Evolutionary conservation across 1,284 basidiomycete genomes (phyloP), one percentile per base, ranked within the genome.

Genomic region (Entoloma clypeatum): DNA sequence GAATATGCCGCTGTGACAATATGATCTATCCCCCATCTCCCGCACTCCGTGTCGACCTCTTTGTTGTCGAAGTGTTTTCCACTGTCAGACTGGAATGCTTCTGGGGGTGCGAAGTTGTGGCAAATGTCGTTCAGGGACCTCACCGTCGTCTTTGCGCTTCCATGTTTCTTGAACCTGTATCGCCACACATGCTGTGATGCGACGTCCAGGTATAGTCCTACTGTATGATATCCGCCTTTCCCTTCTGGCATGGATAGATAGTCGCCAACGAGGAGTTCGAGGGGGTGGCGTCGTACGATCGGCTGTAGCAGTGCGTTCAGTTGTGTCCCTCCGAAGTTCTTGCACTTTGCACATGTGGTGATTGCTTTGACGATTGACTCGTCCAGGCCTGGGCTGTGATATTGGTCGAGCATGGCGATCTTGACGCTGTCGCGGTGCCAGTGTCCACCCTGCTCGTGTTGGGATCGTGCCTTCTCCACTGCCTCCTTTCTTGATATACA

Each of bases 81-180:
- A 0, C 65, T 58, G 22, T 72, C 65, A 0, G 59, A 51, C 63
- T 68, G 66, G 47, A 70, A 55, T 0, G 52, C 54, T n/a, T 69
- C 60, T n/a, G n/a, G n/a, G n/a, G n/a, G n/a, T n/a, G n/a, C n/a
- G n/a, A n/a, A n/a, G n/a, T n/a, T n/a, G n/a, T 56, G 28, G 25
- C 47, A 54, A 2, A 70, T 61, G 3, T 47, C 4, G 0, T 38
- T 21, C 0, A 69, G 51, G 0, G 51, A 43, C 0, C 50, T 35
- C 0, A 51, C 47, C 3, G 62, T 63, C 5, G 59, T 60, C 25
- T 57, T 57, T 9, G 44, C 58, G 0, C 52, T 50, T 10, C 60
- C 53, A 10, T 50, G 41, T 0, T 48, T 51, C 32, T 60, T 60
- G 29, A 51, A 52, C 28, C 50, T 59, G 49, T 41, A 52, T 0